These are phyloP conservation scores for Ajuga chamaepitys DNA, from an alignment of 257 asterid species.

Conservation along the genomic window DNA sequence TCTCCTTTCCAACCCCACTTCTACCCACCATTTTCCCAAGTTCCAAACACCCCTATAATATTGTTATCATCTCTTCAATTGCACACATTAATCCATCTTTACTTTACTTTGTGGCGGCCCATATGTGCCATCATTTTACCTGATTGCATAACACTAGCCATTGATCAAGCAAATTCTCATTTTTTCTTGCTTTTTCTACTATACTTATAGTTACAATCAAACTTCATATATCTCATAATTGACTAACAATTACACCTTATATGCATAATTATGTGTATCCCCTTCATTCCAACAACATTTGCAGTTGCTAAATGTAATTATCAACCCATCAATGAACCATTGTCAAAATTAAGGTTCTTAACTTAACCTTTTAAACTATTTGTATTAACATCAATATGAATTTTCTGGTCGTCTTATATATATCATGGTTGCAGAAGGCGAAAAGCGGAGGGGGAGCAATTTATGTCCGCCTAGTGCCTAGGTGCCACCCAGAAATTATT, in stretches of 20 bases:
- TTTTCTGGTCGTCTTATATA: too few relatives aligned
- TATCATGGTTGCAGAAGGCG: too few relatives aligned
- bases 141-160: conserved; percentile 37
- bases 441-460: too few relatives aligned
- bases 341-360: too few relatives aligned
- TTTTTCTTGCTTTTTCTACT: conserved; percentile 2
- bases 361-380: too few relatives aligned
- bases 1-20: conserved; percentile 49
- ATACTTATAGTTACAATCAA: conserved; percentile 14
- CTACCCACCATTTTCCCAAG: conserved; percentile 68
- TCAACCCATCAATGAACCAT: not conserved
- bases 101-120: conserved; percentile 33
- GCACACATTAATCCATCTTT: conserved; percentile 57
- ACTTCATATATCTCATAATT: conserved; percentile 15
- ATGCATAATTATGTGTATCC: conserved; percentile 1
- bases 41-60: conserved; percentile 58
- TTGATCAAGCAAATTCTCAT: conserved; percentile 29
- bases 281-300: conserved; percentile 10
- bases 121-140: conserved; percentile 25
- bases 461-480: too few relatives aligned
- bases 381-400: too few relatives aligned
- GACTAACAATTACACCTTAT: conserved; percentile 18
- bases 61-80: conserved; percentile 81
- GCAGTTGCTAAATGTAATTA: conserved; percentile 5
- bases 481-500: too few relatives aligned